Evolutionary conservation across 2,329 filamentous ascomycete genomes (phyloP).

Genomic region (Epichloe elymi): DNA sequence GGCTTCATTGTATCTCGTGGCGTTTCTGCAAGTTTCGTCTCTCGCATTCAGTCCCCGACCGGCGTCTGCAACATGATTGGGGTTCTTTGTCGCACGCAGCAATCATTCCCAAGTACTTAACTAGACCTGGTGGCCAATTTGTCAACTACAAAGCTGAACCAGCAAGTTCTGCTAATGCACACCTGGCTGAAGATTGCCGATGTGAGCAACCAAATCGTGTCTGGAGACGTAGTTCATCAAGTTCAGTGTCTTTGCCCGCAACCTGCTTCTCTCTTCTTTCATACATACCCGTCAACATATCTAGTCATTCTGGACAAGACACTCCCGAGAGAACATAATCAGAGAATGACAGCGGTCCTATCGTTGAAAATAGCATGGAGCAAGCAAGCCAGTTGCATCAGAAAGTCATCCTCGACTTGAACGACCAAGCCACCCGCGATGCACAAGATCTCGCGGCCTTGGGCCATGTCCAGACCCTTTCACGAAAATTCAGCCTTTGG

Average conservation of each 20-base stretch:
- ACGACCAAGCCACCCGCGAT: slow-evolving; percentile 15
- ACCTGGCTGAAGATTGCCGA: not conserved
- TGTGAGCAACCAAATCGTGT: not conserved
- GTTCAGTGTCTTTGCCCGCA: no score
- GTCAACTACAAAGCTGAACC: not conserved
- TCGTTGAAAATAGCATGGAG: slow-evolving; percentile 5
- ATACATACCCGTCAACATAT: not conserved
- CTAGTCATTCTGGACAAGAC: not conserved
- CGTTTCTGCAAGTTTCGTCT: not conserved
- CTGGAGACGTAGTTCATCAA: not conserved
- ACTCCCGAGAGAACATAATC: not conserved
- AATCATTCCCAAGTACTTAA: not conserved
- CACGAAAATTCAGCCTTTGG: slow-evolving; percentile 37
- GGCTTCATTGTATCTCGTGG: not conserved
- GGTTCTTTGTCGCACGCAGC: not conserved
- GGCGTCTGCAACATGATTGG: not conserved
- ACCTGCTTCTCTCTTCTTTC: no score
- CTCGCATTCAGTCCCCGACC: not conserved
- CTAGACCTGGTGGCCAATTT: not conserved
- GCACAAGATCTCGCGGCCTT: slow-evolving; percentile 26
- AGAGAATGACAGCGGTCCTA: slow-evolving; percentile 6
- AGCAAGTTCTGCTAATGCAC: not conserved
- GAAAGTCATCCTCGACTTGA: not conserved
- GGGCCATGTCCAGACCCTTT: slow-evolving; percentile 26
- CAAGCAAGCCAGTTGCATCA: slow-evolving; percentile 4